phyloP scores from a whole-genome alignment of 2,329 filamentous ascomycete genomes.

The Juglanconis juglandina region DNA sequence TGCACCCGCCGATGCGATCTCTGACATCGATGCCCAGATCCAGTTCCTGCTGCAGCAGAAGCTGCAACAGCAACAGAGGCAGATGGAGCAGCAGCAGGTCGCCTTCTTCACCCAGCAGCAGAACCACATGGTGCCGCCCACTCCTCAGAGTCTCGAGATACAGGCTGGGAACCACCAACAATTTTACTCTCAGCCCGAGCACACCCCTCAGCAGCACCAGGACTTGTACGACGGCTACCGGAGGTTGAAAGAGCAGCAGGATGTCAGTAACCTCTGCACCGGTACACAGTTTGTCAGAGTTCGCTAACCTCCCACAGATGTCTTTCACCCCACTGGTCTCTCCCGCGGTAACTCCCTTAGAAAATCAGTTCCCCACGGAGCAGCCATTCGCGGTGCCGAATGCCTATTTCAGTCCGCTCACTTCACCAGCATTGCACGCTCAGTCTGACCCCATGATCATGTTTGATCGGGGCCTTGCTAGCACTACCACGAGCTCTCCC shows the following conservation, averaged over 20 bases:
- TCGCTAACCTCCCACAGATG: constrained; percentile 47
- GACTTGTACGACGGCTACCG: constrained; percentile 66
- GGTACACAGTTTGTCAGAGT: background rate
- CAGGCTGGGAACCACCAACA: constrained; percentile 57
- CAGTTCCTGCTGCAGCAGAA: constrained; percentile 63
- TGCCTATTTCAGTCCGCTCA: constrained; percentile 79
- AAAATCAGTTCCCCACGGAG: constrained; percentile 64
- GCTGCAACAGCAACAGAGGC: constrained; percentile 57
- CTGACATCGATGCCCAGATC: constrained; percentile 63
- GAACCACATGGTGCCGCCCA: constrained; percentile 67
- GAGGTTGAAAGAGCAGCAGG: constrained; percentile 66
- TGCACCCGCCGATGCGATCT: constrained; percentile 49
- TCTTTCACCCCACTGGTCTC: constrained; percentile 78
- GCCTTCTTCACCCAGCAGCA: constrained; percentile 52
- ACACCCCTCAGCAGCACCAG: constrained; percentile 49
- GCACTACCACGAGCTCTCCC: constrained; percentile 47
- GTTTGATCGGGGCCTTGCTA: constrained; percentile 41
- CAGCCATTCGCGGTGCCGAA: constrained; percentile 60
- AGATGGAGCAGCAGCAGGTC: constrained; percentile 54
- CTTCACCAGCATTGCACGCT: constrained; percentile 74
- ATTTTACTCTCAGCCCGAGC: constrained; percentile 54
- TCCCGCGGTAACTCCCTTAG: constrained; percentile 78
- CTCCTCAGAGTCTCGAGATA: constrained; percentile 77
- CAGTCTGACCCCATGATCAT: constrained; percentile 53
- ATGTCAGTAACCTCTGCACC: constrained; percentile 42